Evolutionary conservation across 495 filamentous ascomycete species (phyloP), one percentile per base, ranked within the genome.

Genomic region (Neurospora sp.): DNA sequence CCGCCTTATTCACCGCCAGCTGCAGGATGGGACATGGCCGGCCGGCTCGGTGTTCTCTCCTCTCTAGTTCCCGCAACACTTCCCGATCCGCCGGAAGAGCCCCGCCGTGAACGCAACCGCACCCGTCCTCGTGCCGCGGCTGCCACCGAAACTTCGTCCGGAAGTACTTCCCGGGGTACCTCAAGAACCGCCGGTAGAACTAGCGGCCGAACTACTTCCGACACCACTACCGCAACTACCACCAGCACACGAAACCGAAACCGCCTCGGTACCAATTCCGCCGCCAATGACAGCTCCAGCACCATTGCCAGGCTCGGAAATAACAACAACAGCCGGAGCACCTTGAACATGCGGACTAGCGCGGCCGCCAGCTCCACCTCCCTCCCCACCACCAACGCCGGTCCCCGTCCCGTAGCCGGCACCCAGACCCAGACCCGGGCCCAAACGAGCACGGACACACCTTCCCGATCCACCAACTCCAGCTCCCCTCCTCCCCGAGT

Each of bases 1-100:
- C 85, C 85, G 6, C 76, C 81, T 7, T 87, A 87, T 72, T 81
- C 84, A 3, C 82, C 83, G 4, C 80, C 78, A 62, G 54, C 54
- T 16, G 54, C 54, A 7, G 54, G 54, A 62, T 62, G 54, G 54
- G 54, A 62, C 7, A 62, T 62, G 10, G 54, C 54, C 12, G 54
- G 54, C 54, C 54, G 54, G 20, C 54, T 62, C 54, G 54, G 54
- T 35, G 27, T 62, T 12, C 54, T 31, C 6, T 62, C 54, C 23
- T 62, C 54, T 16, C 20, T 62, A 62, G 54, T 62, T 35, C 54
- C 54, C 54, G 54, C 54, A 62, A 62, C 54, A 27, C 54, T 62
- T 31, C 54, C 54, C 54, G 54, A 62, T 31, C 54, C 54, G 54
- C 54, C 54, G 54, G 54, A 62, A 62, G 54, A 62, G 54, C 12